Conservation (phyloP, 352 stramenopile genomes). For the Globisporangium abappressorium region DNA sequence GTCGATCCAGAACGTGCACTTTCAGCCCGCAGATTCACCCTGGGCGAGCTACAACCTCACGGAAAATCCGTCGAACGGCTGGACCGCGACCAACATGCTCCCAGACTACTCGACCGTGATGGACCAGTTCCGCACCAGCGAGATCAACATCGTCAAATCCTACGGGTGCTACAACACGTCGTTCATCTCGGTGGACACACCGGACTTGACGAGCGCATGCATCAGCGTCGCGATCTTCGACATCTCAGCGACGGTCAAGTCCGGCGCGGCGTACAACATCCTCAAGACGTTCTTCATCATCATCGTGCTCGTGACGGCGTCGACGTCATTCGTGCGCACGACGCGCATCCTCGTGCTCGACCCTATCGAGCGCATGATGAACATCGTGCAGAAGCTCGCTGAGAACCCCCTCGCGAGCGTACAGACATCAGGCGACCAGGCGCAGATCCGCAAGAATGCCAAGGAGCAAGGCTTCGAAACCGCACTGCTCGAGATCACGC, state of each 20-base stretch:
- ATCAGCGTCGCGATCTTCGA: slow-evolving; percentile 86
- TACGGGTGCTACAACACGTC: slow-evolving; percentile 73
- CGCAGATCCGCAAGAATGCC: slow-evolving; percentile 69
- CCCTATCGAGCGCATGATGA: slow-evolving; percentile 91
- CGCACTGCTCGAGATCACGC: slow-evolving; percentile 72
- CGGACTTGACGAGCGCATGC: slow-evolving; percentile 49
- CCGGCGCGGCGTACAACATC: slow-evolving; percentile 75
- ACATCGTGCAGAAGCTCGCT: slow-evolving; percentile 83
- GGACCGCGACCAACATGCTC: slow-evolving; percentile 36
- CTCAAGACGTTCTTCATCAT: slow-evolving; percentile 89
- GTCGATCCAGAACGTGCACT: slow-evolving; percentile 41
- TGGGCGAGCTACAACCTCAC: slow-evolving; percentile 45
- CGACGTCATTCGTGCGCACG: slow-evolving; percentile 83
- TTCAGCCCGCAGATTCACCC: slow-evolving; percentile 38
- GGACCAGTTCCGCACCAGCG: slow-evolving; percentile 39
- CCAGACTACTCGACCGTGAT: slow-evolving; percentile 39
- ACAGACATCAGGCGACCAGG: slow-evolving; percentile 54
- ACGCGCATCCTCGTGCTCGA: slow-evolving; percentile 82
- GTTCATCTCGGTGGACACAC: slow-evolving; percentile 51
- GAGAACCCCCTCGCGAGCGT: slow-evolving; percentile 88
- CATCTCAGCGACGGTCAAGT: slow-evolving; percentile 47
- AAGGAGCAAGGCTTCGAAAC: slow-evolving; percentile 82
- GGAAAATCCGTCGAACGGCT: slow-evolving; percentile 56
- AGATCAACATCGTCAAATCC: slow-evolving; percentile 75
- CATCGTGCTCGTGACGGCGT: slow-evolving; percentile 70